Base-by-base conservation (phyloP, 177 flowering plant species). In the Vitis hybrid region DNA sequence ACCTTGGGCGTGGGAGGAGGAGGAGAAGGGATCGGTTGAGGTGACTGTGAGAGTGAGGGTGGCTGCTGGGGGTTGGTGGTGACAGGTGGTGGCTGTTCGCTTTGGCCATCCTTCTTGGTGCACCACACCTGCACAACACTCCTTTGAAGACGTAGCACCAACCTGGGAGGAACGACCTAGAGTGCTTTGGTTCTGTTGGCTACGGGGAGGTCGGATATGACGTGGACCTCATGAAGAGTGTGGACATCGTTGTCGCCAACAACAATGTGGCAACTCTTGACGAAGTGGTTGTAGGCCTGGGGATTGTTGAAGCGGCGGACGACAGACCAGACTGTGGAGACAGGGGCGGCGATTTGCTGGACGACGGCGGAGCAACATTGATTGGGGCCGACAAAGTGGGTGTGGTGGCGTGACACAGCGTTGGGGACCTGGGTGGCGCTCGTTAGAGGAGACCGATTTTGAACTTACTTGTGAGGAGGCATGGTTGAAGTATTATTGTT, bases 241-340 rank as follows among this genome's bases (percentile, higher is more conserved):
- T 84, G 84, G 6, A 83, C 83, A 69, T 68, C 69, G 56, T 84
- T 87, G 68, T 76, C 81, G 21, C 85, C 89, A 64, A 65, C 65
- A 62, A 86, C 56, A 49, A 83, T 70, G 68, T 69, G 65, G 74
- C 89, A 86, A 70, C 84, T 83, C 79, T 84, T 83, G 70, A 86
- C 75, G 63, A 86, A 83, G 73, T 74, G 81, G 56, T 86, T 86
- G 77, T 83, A 83, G 1, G 78, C 76, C 58, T 86, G 85, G 0
- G 85, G 89, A 67, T 77, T 83, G 64, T 82, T 84, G 78, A 85
- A 85, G 57, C 84, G 78, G 15, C 89, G 80, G 66, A 85, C 83
- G 23, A 86, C 74, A 13, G 87, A 80, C 89, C 87, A 86, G 4
- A 84, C 82, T 39, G 85, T 70, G 65, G 81, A 63, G 34, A 79